Evolutionary conservation across 2,329 filamentous ascomycete genomes (phyloP), one percentile per base, ranked within the genome.

Genomic region (Colletotrichum acutatum): DNA sequence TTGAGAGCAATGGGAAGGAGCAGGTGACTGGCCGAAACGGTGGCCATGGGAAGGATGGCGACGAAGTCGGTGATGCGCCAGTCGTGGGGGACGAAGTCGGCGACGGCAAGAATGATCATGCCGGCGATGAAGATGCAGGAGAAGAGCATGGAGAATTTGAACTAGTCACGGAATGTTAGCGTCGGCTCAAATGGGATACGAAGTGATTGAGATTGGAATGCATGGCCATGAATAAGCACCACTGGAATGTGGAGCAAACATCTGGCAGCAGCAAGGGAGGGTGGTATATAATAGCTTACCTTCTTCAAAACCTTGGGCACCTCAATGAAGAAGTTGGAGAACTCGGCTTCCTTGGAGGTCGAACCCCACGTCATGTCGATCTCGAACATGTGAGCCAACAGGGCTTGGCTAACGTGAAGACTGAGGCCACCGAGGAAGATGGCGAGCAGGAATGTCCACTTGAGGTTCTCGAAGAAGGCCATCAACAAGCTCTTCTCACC

Each of bases 331-430:
- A 97, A 97, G 82, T 94, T 93, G 30, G 93, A 92, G 78, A 93
- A 91, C 78, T 95, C 92, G 62, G 90, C 90, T 84, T 97, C 95
- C 84, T 97, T 97, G 53, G 91, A 89, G 0, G 95, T 97, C 1
- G 94, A 91, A 63, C 94, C 94, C 94, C 94, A 97, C 3, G 90
- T 90, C 92, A 97, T 96, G 83, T 97, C 89, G 79, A 96, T 91
- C 83, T 94, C 91, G 80, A 97, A 94, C 90, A 97, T 94, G 85
- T 97, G 95, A 5, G 91, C 88, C 58, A 97, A 83, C 42, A 97
- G 86, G 1, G 94, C 94, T 80, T 95, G 92, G 34, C 90, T 94
- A 61, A 97, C 90, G 83, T 97, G 94, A 46, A 97, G 88, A 1
- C 91, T 94, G 62, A 97, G 87, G 52, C 94, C 94, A 65, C 94